Conservation (phyloP, 495 filamentous ascomycete genomes). For the Penicillium waksmanii region DNA sequence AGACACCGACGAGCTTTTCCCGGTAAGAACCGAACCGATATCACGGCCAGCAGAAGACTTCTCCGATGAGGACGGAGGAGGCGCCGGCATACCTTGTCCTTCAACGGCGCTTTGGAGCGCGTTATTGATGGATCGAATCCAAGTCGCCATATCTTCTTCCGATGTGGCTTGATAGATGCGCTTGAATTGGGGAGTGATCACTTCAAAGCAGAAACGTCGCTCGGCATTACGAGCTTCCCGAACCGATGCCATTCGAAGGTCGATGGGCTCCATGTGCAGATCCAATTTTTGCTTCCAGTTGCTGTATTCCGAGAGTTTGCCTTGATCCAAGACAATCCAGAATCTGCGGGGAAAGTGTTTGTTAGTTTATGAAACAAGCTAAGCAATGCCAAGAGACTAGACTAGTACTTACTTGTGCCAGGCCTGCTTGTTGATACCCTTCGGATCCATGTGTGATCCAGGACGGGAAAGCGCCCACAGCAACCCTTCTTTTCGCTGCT, state of each 20-base stretch:
- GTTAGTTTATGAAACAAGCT: slow-evolving; percentile 4
- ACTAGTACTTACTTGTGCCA: slow-evolving; percentile 90
- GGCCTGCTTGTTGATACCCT: slow-evolving; percentile 91
- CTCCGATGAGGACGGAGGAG: slow-evolving; percentile 42
- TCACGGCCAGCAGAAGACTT: slow-evolving; percentile 70
- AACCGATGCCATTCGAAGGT: slow-evolving; percentile 94
- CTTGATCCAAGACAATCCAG: slow-evolving; percentile 97
- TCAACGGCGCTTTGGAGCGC: slow-evolving; percentile 95
- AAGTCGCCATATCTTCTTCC: slow-evolving; percentile 95
- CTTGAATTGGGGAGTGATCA: slow-evolving; percentile 96
- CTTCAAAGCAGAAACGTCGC: slow-evolving; percentile 95
- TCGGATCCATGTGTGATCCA: slow-evolving; percentile 92
- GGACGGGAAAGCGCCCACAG: slow-evolving; percentile 93
- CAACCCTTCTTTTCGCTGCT: slow-evolving; percentile 85
- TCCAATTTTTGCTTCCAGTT: slow-evolving; percentile 99
- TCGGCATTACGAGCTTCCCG: slow-evolving; percentile 93
- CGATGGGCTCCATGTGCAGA: slow-evolving; percentile 97
- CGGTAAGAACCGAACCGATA: slow-evolving; percentile 88
- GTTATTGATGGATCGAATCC: slow-evolving; percentile 97
- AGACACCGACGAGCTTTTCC: slow-evolving; percentile 83
- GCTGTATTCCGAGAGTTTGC: slow-evolving; percentile 94
- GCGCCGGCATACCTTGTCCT: slow-evolving; percentile 60
- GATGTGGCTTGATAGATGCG: slow-evolving; percentile 97
- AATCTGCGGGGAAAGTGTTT: slow-evolving; percentile 59
- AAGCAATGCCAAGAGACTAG: slow-evolving; percentile 15